phyloP scores from a whole-genome alignment of 106 monocot species.

The Phalaenopsis aphrodite region DNA sequence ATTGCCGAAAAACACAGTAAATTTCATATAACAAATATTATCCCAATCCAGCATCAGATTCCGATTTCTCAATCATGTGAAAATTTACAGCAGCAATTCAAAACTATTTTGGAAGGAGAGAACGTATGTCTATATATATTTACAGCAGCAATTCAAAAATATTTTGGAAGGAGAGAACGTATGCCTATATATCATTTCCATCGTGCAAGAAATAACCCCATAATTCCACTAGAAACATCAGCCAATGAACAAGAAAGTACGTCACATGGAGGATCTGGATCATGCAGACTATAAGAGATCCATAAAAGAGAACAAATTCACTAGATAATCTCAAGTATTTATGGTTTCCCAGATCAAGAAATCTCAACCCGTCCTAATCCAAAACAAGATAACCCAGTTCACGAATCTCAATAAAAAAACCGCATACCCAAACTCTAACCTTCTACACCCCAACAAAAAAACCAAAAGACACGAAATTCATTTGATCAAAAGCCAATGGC shows the following conservation, averaged over 20 bases:
- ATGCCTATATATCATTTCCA: not conserved
- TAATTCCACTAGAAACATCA: not conserved
- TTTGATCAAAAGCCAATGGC: constrained; percentile 8
- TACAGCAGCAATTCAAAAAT: not conserved
- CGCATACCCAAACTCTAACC: not conserved
- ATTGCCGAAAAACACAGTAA: not conserved
- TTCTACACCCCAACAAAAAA: not conserved
- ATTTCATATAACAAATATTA: not conserved
- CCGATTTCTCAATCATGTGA: not conserved
- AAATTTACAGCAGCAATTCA: not conserved
- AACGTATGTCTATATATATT: too few relatives aligned
- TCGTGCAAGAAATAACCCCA: not conserved
- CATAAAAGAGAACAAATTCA: not conserved
- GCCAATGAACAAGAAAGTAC: not conserved
- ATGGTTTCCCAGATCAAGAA: not conserved
- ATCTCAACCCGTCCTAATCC: not conserved
- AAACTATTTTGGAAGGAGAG: not conserved
- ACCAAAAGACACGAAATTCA: not conserved
- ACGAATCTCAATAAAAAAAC: not conserved
- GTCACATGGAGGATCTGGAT: not conserved
- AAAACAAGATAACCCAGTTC: not conserved
- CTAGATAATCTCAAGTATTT: not conserved
- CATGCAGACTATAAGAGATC: not conserved
- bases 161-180: not conserved
- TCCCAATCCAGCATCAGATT: not conserved